Percentiles rank a stretch among this genome's conserved stretches.
phyloP scores from a whole-genome alignment of 1,139 yeast species.

The Pichia sp. region DNA sequence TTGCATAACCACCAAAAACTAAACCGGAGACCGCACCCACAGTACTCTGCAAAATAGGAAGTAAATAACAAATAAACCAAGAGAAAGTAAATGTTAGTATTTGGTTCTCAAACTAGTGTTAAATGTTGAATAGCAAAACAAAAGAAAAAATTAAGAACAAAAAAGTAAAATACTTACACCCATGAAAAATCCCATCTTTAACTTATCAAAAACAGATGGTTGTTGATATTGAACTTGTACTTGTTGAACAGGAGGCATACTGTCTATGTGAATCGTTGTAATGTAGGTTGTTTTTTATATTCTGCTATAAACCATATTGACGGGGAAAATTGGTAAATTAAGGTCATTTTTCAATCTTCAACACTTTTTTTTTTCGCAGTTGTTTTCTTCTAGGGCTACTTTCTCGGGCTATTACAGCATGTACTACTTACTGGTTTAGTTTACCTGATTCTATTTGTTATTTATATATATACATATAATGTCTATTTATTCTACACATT shows the following conservation, averaged over 20 bases:
- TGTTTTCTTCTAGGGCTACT: too few relatives aligned
- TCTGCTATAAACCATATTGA: too few relatives aligned
- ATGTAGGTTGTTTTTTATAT: too few relatives aligned
- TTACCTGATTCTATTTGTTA: too few relatives aligned
- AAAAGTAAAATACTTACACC: conserved; percentile 36
- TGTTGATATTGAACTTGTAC: conserved; percentile 62
- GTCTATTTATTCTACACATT: conserved; percentile 1
- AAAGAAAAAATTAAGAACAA: background rate
- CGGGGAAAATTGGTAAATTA: too few relatives aligned
- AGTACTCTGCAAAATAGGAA: conserved; percentile 41
- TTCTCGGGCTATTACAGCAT: too few relatives aligned
- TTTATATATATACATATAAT: background rate
- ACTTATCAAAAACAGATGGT: conserved; percentile 88
- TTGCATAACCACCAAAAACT: conserved; percentile 87
- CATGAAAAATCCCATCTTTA: conserved; percentile 98
- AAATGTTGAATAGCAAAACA: background rate
- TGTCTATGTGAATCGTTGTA: background rate
- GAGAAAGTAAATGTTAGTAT: conserved; percentile 6
- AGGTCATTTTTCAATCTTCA: too few relatives aligned
- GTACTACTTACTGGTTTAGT: too few relatives aligned
- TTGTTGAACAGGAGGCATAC: conserved; percentile 84
- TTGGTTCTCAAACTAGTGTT: background rate
- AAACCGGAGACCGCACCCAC: conserved; percentile 97
- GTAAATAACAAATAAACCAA: background rate
- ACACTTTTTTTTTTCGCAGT: too few relatives aligned